Percentiles rank a stretch among this genome's conserved stretches.
These are phyloP conservation scores for Peniophora sp. DNA, from an alignment of 1,284 basidiomycete species.

Conservation along the genomic window DNA sequence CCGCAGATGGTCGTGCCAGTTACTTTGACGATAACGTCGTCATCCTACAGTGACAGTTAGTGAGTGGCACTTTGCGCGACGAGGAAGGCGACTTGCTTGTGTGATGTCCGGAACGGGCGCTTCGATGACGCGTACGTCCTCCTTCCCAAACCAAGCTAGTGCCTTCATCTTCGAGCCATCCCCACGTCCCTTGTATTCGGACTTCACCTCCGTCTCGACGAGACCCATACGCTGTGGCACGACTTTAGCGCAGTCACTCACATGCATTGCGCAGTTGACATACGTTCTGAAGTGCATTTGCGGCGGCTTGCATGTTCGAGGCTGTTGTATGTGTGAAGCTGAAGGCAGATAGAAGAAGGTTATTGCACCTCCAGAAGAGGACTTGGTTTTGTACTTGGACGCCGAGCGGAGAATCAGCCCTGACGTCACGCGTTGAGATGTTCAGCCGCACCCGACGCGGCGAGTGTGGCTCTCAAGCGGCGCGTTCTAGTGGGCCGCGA, in stretches of 20 bases:
- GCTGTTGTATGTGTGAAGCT: no score
- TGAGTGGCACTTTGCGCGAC: neutral
- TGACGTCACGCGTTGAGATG: no score
- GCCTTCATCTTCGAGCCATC: conserved; percentile 60
- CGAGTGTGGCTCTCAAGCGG: no score
- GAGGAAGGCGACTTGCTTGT: neutral
- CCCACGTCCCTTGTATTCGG: conserved; percentile 40
- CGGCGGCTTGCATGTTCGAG: conserved; percentile 31
- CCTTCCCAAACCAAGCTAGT: conserved; percentile 59
- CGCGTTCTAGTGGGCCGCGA: no score
- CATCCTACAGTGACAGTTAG: conserved; percentile 16
- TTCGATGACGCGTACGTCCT: conserved; percentile 47
- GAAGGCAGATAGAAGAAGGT: no score
- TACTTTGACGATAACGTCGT: conserved; percentile 61
- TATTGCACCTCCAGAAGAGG: no score
- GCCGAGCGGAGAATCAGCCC: no score
- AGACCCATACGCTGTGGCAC: conserved; percentile 29
- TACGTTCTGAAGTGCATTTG: conserved; percentile 29
- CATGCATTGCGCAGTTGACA: conserved; percentile 6
- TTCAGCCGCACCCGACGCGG: no score
- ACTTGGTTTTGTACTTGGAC: no score
- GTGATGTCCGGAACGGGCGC: conserved; percentile 62
- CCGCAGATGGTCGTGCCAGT: conserved; percentile 70
- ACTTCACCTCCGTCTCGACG: conserved; percentile 32
- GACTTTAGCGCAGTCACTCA: neutral